phyloP scores from a whole-genome alignment of 1,284 basidiomycete genomes.

The Hemileia vastatrix region DNA sequence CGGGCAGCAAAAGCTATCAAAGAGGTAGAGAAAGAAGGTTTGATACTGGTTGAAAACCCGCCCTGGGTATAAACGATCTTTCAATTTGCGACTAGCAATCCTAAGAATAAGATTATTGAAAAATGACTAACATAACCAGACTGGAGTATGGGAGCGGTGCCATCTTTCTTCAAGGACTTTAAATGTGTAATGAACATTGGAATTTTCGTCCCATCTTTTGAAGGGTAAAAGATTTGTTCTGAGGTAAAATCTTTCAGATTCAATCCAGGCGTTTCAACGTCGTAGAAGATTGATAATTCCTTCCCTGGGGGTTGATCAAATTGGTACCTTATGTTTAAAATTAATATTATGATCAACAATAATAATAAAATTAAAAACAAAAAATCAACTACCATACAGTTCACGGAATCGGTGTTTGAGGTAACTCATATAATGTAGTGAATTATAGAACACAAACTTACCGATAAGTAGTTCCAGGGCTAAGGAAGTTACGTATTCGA shows the following conservation, averaged over 20 bases:
- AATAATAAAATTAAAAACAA: slow-evolving; percentile 53
- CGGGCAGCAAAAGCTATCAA: slow-evolving; percentile 65
- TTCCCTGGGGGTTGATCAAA: slow-evolving; percentile 48
- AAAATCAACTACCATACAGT: slow-evolving; percentile 56
- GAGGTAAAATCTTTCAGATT: slow-evolving; percentile 61
- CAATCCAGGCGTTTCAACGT: slow-evolving; percentile 59
- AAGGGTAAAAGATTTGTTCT: slow-evolving; percentile 66
- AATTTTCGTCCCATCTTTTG: slow-evolving; percentile 68
- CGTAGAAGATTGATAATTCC: slow-evolving; percentile 56
- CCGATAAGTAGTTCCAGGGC: slow-evolving; percentile 58
- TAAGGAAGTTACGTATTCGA: slow-evolving; percentile 60
- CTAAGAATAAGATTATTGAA: neutral
- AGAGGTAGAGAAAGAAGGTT: slow-evolving; percentile 61
- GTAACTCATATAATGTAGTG: no score
- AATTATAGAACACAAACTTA: no score
- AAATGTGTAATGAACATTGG: slow-evolving; percentile 79
- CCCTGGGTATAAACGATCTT: slow-evolving; percentile 54
- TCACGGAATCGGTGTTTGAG: no score
- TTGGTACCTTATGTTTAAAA: slow-evolving; percentile 3
- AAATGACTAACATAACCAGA: slow-evolving; percentile 51
- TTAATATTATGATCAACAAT: slow-evolving; percentile 34
- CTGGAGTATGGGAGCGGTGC: slow-evolving; percentile 65
- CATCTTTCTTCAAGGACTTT: slow-evolving; percentile 62
- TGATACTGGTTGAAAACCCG: slow-evolving; percentile 63
- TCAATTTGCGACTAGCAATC: neutral